A percentile compares a stretch with the other conserved stretches of the same genome.
phyloP scores from a whole-genome alignment of 2,329 filamentous ascomycete genomes.

The Neurospora crassa region DNA sequence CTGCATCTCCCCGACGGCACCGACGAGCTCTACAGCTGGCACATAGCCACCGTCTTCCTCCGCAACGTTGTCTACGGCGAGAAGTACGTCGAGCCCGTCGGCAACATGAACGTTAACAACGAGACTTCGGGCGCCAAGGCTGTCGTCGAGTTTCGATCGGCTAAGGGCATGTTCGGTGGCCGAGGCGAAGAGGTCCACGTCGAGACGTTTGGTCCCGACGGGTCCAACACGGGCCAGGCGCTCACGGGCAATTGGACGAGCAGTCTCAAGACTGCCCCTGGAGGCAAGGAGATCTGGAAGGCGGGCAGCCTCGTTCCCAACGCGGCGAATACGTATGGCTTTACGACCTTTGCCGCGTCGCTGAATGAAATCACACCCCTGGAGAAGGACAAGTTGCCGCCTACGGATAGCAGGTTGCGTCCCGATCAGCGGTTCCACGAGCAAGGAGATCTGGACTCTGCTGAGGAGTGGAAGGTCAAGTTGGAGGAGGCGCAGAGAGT shows the following conservation, averaged over 20 bases:
- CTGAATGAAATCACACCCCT: conserved; percentile 82
- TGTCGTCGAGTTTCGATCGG: conserved; percentile 72
- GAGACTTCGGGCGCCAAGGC: conserved; percentile 79
- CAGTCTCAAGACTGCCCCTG: conserved; percentile 42
- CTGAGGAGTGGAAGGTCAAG: conserved; percentile 71
- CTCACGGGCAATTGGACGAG: conserved; percentile 80
- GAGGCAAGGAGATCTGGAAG: conserved; percentile 67
- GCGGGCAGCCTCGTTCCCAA: conserved; percentile 71
- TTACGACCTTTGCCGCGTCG: conserved; percentile 75
- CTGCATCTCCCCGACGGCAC: conserved; percentile 49
- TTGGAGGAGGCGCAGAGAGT: conserved; percentile 80
- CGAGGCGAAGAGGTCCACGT: conserved; percentile 82
- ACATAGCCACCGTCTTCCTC: conserved; percentile 77
- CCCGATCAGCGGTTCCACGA: conserved; percentile 85
- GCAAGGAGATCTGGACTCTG: conserved; percentile 69
- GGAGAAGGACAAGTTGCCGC: conserved; percentile 64
- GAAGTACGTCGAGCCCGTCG: conserved; percentile 94
- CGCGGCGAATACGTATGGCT: conserved; percentile 70
- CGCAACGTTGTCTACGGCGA: conserved; percentile 96
- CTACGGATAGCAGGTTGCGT: conserved; percentile 73
- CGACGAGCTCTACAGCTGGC: conserved; percentile 84
- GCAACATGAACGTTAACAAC: conserved; percentile 76
- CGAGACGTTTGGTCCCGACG: conserved; percentile 59
- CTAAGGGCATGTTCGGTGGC: conserved; percentile 94
- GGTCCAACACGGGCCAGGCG: conserved; percentile 54